A percentile compares a stretch with the other conserved stretches of the same genome.
These are phyloP conservation scores for Parmelia sp. DNA, from an alignment of 495 filamentous ascomycete genomes.

Conservation along the genomic window DNA sequence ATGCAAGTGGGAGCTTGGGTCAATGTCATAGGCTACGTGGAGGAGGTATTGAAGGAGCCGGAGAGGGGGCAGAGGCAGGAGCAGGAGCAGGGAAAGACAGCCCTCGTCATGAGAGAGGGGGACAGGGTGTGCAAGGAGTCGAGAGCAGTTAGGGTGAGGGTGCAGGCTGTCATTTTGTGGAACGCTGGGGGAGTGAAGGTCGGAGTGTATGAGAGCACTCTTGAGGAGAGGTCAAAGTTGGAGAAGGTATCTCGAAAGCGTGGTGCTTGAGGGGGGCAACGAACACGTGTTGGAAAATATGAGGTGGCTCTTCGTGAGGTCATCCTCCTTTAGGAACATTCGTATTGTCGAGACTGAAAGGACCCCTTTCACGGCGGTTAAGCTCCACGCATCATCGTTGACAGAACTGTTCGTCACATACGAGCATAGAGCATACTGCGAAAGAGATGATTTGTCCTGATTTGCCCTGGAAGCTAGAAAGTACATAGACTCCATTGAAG, in stretches of 20 bases:
- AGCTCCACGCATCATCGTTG: too few species aligned
- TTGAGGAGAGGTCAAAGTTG: conserved; percentile 15
- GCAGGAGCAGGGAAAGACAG: not conserved
- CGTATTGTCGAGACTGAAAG: too few species aligned
- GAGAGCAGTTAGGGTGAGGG: conserved; percentile 10
- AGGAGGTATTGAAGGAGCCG: conserved; percentile 9
- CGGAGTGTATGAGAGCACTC: conserved; percentile 54
- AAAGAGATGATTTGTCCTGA: not conserved
- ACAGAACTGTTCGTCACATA: not conserved
- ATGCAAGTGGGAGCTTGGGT: conserved; percentile 78
- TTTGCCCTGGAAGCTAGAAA: not conserved
- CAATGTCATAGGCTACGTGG: conserved; percentile 80
- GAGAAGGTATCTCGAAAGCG: not conserved
- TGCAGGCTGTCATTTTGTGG: conserved; percentile 66
- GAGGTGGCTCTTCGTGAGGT: not conserved
- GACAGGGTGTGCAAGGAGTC: conserved; percentile 2
- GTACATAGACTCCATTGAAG: too few species aligned
- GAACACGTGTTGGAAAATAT: not conserved
- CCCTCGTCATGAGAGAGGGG: not conserved
- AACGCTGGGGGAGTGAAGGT: conserved; percentile 57
- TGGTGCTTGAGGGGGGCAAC: too few species aligned
- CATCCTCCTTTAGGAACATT: too few species aligned
- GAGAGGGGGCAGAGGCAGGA: not conserved
- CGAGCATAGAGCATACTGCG: not conserved
- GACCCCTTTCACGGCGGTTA: too few species aligned